A percentile compares a stretch with the other conserved stretches of the same genome.
Evolutionary conservation across 2,329 filamentous ascomycete genomes (phyloP).

Genomic region (Sporothrix variecibatus): DNA sequence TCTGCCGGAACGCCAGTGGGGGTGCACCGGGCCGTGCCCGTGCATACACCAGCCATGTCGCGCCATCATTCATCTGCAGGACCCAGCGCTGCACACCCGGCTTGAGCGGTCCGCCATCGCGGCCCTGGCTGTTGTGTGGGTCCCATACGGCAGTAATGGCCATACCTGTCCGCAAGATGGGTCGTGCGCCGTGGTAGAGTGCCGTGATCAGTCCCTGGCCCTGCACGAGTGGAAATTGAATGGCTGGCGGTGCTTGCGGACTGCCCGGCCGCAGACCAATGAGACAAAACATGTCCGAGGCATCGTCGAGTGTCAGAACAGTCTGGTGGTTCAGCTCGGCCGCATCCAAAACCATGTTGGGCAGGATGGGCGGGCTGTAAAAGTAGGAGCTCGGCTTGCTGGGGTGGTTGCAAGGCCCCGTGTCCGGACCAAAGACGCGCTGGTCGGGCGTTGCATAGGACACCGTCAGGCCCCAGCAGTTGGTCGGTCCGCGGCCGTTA

Average conservation of each 20-base stretch:
- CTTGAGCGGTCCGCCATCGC: constrained; percentile 40
- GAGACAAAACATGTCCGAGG: constrained; percentile 63
- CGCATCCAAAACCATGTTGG: constrained; percentile 79
- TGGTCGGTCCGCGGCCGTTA: constrained; percentile 60
- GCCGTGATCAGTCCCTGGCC: constrained; percentile 88
- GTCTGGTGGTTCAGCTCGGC: constrained; percentile 67
- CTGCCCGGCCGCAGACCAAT: constrained; percentile 63
- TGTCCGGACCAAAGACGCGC: constrained; percentile 61
- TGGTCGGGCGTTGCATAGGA: constrained; percentile 71
- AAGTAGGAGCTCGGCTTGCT: constrained; percentile 57
- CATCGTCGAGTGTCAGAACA: constrained; percentile 53
- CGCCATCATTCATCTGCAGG: constrained; percentile 69
- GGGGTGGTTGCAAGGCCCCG: constrained; percentile 40
- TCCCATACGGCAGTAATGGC: constrained; percentile 23
- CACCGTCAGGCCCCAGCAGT: constrained; percentile 76
- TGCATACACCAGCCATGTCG: constrained; percentile 79
- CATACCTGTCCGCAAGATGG: constrained; percentile 68
- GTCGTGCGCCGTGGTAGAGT: constrained; percentile 69
- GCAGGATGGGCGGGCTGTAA: constrained; percentile 77
- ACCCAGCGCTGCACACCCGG: constrained; percentile 74
- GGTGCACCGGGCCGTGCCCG: constrained; percentile 56
- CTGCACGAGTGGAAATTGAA: constrained; percentile 82
- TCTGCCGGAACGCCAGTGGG: constrained; percentile 66
- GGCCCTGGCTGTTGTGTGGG: constrained; percentile 2
- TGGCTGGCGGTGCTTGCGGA: constrained; percentile 51